Evolutionary conservation across 352 stramenopile genomes (phyloP), one percentile per base, ranked within the genome.

Genomic region (Phytophthora tentaculata): DNA sequence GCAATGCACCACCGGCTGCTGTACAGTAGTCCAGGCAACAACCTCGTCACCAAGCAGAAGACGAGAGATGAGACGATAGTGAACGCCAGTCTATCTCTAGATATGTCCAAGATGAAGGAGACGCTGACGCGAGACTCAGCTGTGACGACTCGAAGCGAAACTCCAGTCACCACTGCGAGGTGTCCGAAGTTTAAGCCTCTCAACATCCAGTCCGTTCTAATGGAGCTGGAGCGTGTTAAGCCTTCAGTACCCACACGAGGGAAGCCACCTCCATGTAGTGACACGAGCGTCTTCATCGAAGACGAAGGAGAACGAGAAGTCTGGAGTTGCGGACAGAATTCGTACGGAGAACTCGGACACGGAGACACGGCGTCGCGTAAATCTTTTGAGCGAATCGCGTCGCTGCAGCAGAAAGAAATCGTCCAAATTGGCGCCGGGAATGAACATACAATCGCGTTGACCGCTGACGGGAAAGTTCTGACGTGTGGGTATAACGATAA

Each of bases 401-500:
- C 79, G 0, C 71, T 97, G 0, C 83, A 94, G 51, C 76, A 84
- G 39, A 95, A 94, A 54, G 82, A 93, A 3, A 78, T 97, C 12
- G 61, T 94, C 6, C 79, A 96, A 60, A 67, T 97, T 39, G 84
- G 87, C 10, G 90, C 90, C n/a, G 90, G 90, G n/a, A 98, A 98
- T 69, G 94, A 98, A 53, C 94, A 98, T 64, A 97, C 83, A 3
- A 80, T 98, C 14, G 86, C 88, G 1, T 65, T 98, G 14, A 88
- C 84, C 26, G 51, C 55, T 0, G 81, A 94, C 56, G 92, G 93
- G 9, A 80, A 74, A 26, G 85, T 97, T 4, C 91, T 91, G 19
- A 96, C 88, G 4, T 96, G 89, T 26, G 94, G 94, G 3, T 98
- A 98, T 78, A 98, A 98, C 56, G 94, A 98, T 65, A 98, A 98